Evolutionary conservation across 176 grass and related monocot genomes (phyloP).

Genomic region (Ampelocalamus luodianensis): DNA sequence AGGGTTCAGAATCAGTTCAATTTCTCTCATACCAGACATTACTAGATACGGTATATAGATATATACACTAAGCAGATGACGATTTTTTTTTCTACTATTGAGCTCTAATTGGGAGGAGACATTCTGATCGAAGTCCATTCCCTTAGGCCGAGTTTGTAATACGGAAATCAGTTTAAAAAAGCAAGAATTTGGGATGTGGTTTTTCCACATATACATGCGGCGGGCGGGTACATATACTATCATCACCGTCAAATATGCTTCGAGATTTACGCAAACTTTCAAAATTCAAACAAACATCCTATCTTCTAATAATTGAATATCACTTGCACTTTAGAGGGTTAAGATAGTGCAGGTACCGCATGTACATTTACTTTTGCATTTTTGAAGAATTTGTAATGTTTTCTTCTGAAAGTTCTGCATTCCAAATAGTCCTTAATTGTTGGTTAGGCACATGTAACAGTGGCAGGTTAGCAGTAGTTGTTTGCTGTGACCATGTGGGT

Average conservation of each 20-base stretch:
- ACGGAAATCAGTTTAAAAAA: too few relatives aligned
- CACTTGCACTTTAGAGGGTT: too few relatives aligned
- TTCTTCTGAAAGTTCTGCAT: neutral
- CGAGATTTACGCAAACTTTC: too few relatives aligned
- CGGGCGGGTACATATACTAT: too few relatives aligned
- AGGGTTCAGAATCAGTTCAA: neutral
- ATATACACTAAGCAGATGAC: neutral
- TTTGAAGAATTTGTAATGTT: neutral
- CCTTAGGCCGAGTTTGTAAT: neutral
- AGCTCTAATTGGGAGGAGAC: neutral
- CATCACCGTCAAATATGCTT: too few relatives aligned
- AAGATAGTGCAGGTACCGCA: too few relatives aligned
- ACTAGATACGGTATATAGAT: neutral
- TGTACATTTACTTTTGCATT: too few relatives aligned
- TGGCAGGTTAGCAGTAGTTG: neutral
- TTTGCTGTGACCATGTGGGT: neutral
- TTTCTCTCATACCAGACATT: neutral
- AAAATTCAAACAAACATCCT: too few relatives aligned
- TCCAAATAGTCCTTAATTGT: neutral
- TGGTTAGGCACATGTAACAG: neutral
- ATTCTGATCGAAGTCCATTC: neutral
- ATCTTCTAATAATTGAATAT: too few relatives aligned
- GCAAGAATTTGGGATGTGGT: too few relatives aligned
- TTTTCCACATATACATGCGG: too few relatives aligned
- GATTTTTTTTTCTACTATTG: neutral